Percentiles rank a stretch among this genome's conserved stretches.
phyloP scores from a whole-genome alignment of 768 basidiomycete genomes.

The Boletus tylopilopsis region DNA sequence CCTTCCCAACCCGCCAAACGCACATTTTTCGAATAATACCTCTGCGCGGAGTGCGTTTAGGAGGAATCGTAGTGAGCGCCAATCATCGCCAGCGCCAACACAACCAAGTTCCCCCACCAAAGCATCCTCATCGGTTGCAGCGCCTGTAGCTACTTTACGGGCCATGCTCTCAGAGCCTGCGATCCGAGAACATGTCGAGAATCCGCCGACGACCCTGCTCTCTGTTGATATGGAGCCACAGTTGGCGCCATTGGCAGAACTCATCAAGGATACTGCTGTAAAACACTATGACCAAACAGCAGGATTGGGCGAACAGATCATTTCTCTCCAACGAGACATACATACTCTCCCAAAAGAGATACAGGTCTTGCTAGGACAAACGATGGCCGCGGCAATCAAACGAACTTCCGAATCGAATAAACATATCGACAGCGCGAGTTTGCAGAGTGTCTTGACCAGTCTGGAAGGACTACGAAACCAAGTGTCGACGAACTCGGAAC shows the following conservation, averaged over 20 bases:
- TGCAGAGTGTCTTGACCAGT: slow-evolving; percentile 7
- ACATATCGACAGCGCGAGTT: not conserved
- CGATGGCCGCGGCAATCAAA: slow-evolving; percentile 1
- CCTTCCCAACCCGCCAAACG: slow-evolving; percentile 16
- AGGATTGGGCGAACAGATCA: slow-evolving; percentile 31
- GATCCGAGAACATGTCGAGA: slow-evolving; percentile 17
- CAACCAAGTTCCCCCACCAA: slow-evolving; percentile 14
- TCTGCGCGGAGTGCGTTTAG: slow-evolving; percentile 26
- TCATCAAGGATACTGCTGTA: slow-evolving; percentile 34
- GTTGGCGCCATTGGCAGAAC: slow-evolving; percentile 28
- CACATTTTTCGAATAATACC: slow-evolving; percentile 2
- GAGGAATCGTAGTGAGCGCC: slow-evolving; percentile 1
- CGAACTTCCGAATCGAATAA: not conserved
- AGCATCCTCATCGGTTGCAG: not conserved
- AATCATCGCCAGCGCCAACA: not conserved
- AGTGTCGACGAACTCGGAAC: slow-evolving; percentile 3
- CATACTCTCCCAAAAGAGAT: slow-evolving; percentile 28
- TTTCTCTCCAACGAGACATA: slow-evolving; percentile 31
- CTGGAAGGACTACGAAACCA: slow-evolving; percentile 21
- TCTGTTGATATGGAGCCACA: slow-evolving; percentile 11
- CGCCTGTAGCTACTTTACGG: slow-evolving; percentile 5
- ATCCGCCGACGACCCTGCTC: slow-evolving; percentile 9
- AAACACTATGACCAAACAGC: slow-evolving; percentile 36
- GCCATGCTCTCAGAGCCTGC: slow-evolving; percentile 20
- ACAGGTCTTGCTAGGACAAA: slow-evolving; percentile 12